Conservation (phyloP, 2,329 filamentous ascomycete genomes). For the Diaporthe velutina region DNA sequence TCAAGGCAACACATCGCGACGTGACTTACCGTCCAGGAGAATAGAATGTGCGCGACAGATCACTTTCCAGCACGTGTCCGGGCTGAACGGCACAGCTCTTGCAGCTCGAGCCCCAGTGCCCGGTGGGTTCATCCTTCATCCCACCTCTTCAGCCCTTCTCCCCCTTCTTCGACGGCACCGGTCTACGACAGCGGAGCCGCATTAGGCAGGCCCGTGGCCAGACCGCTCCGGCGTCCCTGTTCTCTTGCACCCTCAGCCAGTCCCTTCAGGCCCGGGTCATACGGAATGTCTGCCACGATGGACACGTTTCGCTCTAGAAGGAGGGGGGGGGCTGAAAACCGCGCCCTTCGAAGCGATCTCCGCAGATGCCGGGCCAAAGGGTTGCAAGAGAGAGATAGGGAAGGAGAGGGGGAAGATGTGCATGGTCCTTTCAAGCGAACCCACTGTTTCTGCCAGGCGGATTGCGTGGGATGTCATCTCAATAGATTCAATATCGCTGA, state of each 20-base stretch:
- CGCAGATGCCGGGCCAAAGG: slow-evolving; percentile 2
- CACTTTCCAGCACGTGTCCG: slow-evolving; percentile 25
- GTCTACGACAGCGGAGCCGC: slow-evolving; percentile 6
- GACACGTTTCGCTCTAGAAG: slow-evolving; percentile 1
- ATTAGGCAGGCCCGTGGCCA: background rate
- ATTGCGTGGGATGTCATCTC: background rate
- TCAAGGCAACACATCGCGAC: slow-evolving; percentile 15
- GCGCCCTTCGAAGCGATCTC: slow-evolving; percentile 7
- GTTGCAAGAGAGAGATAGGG: background rate
- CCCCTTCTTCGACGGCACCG: background rate
- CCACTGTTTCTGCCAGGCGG: background rate
- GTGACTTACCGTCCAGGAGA: background rate
- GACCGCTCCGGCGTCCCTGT: background rate
- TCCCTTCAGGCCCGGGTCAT: background rate
- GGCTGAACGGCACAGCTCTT: slow-evolving; percentile 10
- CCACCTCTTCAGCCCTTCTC: slow-evolving; percentile 1
- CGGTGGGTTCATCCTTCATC: background rate
- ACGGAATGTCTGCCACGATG: background rate
- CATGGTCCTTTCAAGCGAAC: background rate
- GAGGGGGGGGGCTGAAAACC: slow-evolving; percentile 2
- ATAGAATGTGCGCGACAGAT: slow-evolving; percentile 6
- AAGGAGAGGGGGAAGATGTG: background rate
- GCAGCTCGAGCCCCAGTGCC: background rate
- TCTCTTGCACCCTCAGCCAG: background rate
- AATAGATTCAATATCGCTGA: slow-evolving; percentile 10